These are phyloP conservation scores for Davidsoniella neocaledoniae DNA, from an alignment of 2,329 filamentous ascomycete species.

Conservation along the genomic window DNA sequence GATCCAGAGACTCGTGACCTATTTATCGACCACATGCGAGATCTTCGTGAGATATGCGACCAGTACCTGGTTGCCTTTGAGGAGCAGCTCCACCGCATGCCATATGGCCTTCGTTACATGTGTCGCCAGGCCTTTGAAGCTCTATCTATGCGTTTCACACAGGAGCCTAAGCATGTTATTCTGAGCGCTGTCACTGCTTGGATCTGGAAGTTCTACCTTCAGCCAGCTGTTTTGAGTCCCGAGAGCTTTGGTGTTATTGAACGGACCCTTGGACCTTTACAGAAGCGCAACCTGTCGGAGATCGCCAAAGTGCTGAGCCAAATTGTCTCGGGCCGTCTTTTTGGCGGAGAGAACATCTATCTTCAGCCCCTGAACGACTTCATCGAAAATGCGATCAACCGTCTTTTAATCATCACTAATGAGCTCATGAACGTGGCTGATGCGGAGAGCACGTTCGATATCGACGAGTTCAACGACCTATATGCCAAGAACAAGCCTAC, in stretches of 20 bases:
- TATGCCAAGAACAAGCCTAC: slow-evolving; percentile 94
- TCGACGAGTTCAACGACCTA: slow-evolving; percentile 96
- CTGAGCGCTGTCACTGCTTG: slow-evolving; percentile 77
- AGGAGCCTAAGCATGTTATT: slow-evolving; percentile 59
- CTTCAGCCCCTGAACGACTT: slow-evolving; percentile 90
- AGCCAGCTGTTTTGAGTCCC: slow-evolving; percentile 74
- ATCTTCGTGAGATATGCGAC: slow-evolving; percentile 85
- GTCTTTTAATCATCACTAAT: slow-evolving; percentile 58
- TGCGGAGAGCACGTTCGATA: slow-evolving; percentile 85
- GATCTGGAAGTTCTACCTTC: slow-evolving; percentile 88
- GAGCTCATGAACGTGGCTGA: slow-evolving; percentile 70
- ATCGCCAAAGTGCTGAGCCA: slow-evolving; percentile 86
- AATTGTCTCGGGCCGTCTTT: slow-evolving; percentile 71
- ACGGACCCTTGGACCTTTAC: slow-evolving; percentile 70
- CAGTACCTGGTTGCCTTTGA: slow-evolving; percentile 73
- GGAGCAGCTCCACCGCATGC: slow-evolving; percentile 72
- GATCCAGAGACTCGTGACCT: slow-evolving; percentile 82
- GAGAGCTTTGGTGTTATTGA: slow-evolving; percentile 90
- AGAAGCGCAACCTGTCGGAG: slow-evolving; percentile 82
- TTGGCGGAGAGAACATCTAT: slow-evolving; percentile 90
- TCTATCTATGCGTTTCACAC: slow-evolving; percentile 59
- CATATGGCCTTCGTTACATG: slow-evolving; percentile 80
- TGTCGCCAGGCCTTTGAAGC: slow-evolving; percentile 72
- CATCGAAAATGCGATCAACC: slow-evolving; percentile 66
- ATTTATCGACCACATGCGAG: slow-evolving; percentile 88